A percentile compares a stretch with the other conserved stretches of the same genome.
Conservation (phyloP, 2,329 filamentous ascomycete genomes). For the Daldinia eschscholtzii region DNA sequence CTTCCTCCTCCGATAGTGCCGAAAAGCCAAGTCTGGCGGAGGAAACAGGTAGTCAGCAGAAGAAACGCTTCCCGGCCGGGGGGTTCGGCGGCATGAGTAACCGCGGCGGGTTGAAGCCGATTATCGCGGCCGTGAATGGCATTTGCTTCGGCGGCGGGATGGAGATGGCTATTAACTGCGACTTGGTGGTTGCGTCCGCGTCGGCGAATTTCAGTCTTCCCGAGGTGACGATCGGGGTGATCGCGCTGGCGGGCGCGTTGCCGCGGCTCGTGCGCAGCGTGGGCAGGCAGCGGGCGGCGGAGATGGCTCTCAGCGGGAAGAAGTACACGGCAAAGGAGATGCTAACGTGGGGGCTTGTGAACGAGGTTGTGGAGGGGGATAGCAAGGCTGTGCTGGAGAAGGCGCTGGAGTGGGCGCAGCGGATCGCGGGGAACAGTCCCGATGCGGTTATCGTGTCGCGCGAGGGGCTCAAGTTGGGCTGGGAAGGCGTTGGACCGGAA, state of each 20-base stretch:
- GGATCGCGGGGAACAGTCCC: conserved; percentile 76
- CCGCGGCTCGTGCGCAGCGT: conserved; percentile 74
- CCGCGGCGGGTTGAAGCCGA: conserved; percentile 76
- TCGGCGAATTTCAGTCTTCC: conserved; percentile 75
- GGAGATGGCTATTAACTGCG: conserved; percentile 80
- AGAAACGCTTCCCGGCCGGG: conserved; percentile 53
- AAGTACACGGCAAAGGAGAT: conserved; percentile 71
- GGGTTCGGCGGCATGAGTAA: conserved; percentile 77
- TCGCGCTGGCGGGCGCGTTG: conserved; percentile 77
- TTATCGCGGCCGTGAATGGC: conserved; percentile 82
- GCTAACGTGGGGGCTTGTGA: conserved; percentile 76
- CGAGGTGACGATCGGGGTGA: conserved; percentile 78
- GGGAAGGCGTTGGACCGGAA: conserved; percentile 76
- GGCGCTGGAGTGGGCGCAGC: conserved; percentile 71
- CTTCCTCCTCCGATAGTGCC: background rate
- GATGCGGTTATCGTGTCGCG: conserved; percentile 81
- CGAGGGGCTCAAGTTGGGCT: conserved; percentile 77
- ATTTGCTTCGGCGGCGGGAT: conserved; percentile 80
- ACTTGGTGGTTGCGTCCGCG: conserved; percentile 74
- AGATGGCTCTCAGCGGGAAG: conserved; percentile 76
- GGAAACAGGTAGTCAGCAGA: background rate
- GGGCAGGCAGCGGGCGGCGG: conserved; percentile 76
- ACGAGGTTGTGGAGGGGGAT: conserved; percentile 65
- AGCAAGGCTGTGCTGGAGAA: conserved; percentile 61
- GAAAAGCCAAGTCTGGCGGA: background rate